Base-by-base conservation (phyloP, 2,329 filamentous ascomycete genomes). In the Teratosphaeria epicoccoides region DNA sequence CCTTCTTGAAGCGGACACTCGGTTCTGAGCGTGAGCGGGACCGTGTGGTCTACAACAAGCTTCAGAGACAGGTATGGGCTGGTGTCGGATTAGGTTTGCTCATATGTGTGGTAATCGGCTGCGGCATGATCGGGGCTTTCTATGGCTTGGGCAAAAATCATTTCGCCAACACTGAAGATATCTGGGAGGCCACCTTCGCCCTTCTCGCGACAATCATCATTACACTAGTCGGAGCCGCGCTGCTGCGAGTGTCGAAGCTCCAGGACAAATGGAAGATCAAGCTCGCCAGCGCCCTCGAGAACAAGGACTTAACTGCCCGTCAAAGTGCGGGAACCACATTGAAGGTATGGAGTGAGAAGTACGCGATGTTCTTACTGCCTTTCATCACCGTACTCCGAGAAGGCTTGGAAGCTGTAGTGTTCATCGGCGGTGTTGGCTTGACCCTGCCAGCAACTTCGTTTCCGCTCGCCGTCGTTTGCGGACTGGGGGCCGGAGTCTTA, bases 381-480 rank as follows among this genome's bases (percentile, higher is more conserved):
- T 94, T 95, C 69, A 77, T 95, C 65, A 95, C 88, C 0, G 85
- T 93, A n/a, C 71, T 95, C 12, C 77, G 89, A 29, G 88, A 95
- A 67, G 89, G 88, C 2, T 79, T 95, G 25, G 89, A 95, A 67
- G 87, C 85, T 0, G 84, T 95, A 29, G 79, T 95, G 23, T 95
- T 94, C 67, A 82, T 94, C 49, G 87, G 87, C 14, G 89, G 88
- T 20, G 88, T 95, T 4, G 84, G 85, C 2, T 82, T 95, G 50
- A 80, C 82, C 0, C 74, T 85, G 3, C 87, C 88, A 0, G 87
- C 87, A 1, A 80, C 78, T 5, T 77, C 88, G 0, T 86, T 95
- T 49, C 88, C 89, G 2, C 71, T 95, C 4, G 81, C 89, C 0
- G 85, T 89, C 2, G 69, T 94, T 20, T 76, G 81, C 17, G 89